These are phyloP conservation scores for Alnus glutinosa DNA, from an alignment of 306 rosid genomes.

Conservation along the genomic window DNA sequence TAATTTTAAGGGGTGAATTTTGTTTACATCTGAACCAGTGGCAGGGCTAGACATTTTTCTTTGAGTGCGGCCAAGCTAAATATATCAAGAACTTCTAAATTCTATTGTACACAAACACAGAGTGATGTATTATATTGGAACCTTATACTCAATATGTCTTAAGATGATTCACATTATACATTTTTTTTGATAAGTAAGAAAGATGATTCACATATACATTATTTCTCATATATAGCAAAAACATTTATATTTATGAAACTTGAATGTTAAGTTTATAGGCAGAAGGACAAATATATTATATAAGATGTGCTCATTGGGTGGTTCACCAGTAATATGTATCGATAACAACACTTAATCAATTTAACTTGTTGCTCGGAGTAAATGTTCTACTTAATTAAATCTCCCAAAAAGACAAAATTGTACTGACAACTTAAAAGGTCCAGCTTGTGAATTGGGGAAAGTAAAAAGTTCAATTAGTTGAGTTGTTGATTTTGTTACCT, in stretches of 20 bases:
- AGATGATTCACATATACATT: too few relatives aligned
- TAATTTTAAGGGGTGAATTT: background rate
- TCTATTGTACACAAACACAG: background rate
- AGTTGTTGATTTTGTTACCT: background rate
- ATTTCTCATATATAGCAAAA: background rate
- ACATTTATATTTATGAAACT: too few relatives aligned
- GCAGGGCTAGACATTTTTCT: background rate
- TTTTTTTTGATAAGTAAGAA: too few relatives aligned
- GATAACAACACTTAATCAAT: background rate
- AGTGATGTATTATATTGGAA: background rate
- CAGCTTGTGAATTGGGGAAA: background rate
- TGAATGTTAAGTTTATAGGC: background rate
- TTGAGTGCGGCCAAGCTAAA: background rate
- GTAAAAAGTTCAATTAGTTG: background rate
- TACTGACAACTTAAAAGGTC: too few relatives aligned
- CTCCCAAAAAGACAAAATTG: too few relatives aligned
- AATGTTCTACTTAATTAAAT: too few relatives aligned
- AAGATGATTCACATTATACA: background rate
- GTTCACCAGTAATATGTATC: conserved; percentile 14
- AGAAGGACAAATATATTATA: too few relatives aligned
- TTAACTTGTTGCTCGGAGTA: too few relatives aligned
- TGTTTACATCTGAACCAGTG: background rate
- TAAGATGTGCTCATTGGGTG: background rate
- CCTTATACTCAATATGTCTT: background rate
- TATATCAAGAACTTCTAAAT: background rate